phyloP scores from a whole-genome alignment of 2,329 filamentous ascomycete species.

The Aspergillus sp. region DNA sequence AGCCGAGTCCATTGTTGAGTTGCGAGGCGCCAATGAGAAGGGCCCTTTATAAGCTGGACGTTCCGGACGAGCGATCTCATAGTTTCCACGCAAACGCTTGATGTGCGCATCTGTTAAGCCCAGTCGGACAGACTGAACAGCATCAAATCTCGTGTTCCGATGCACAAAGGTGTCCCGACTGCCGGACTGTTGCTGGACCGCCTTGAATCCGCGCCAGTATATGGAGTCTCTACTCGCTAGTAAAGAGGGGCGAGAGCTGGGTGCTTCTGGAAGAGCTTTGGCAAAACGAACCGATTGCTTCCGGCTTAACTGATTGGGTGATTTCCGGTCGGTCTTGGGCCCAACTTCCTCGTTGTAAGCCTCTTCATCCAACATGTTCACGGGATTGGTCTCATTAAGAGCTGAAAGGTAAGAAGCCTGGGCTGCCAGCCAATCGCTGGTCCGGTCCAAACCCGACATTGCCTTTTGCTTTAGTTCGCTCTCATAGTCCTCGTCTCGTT shows the following conservation, averaged over 20 bases:
- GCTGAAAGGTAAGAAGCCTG: constrained; percentile 76
- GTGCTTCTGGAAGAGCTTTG: constrained; percentile 40
- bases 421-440: constrained; percentile 79
- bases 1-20: constrained; percentile 64
- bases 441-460: constrained; percentile 76
- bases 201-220: constrained; percentile 85
- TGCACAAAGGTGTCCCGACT: constrained; percentile 79
- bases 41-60: constrained; percentile 70
- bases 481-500: constrained; percentile 75
- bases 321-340: constrained; percentile 23
- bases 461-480: constrained; percentile 71
- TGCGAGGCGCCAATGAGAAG: constrained; percentile 71
- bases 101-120: constrained; percentile 72
- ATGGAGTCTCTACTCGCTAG: constrained; percentile 68
- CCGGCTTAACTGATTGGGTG: constrained; percentile 12
- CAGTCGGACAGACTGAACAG: constrained; percentile 78
- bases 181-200: constrained; percentile 66
- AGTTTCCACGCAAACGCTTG: constrained; percentile 81
- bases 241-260: constrained; percentile 39
- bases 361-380: constrained; percentile 41
- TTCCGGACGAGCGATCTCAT: constrained; percentile 72
- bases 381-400: constrained; percentile 58
- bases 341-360: constrained; percentile 19
- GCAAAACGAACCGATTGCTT: constrained; percentile 36
- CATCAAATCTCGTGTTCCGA: constrained; percentile 81